phyloP scores from a whole-genome alignment of 2,329 filamentous ascomycete genomes.

The Dothistroma septosporum region DNA sequence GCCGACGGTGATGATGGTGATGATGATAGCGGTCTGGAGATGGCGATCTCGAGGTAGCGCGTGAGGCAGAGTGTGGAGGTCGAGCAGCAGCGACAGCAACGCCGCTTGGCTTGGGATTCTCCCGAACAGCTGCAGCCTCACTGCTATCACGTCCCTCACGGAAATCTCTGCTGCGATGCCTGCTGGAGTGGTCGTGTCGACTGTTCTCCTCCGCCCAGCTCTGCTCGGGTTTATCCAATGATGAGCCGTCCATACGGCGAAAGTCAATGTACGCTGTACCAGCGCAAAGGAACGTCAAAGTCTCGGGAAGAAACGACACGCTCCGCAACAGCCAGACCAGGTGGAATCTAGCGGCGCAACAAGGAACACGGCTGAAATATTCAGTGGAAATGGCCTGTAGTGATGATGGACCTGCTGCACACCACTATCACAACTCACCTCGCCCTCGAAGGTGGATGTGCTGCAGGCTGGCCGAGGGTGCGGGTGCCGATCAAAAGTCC shows the following conservation, averaged over 20 bases:
- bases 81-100: not conserved
- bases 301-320: not conserved
- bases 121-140: conserved; percentile 4
- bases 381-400: not conserved
- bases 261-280: conserved; percentile 12
- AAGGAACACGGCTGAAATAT: not conserved
- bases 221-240: conserved; percentile 12
- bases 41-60: not conserved
- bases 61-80: not conserved
- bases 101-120: not conserved
- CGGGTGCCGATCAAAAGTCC: not conserved
- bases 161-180: conserved; percentile 6
- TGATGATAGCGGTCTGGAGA: conserved; percentile 13
- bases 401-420: not conserved
- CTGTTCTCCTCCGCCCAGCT: conserved; percentile 1
- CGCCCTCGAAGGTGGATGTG: not conserved
- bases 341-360: not conserved
- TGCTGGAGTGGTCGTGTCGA: not conserved
- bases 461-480: not conserved
- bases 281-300: conserved; percentile 8
- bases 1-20: not conserved
- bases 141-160: not conserved
- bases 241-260: conserved; percentile 22
- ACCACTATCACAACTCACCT: not conserved
- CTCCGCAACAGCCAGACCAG: not conserved